Conservation (phyloP, 345 rosid genomes). For the Physaria fendleri region DNA sequence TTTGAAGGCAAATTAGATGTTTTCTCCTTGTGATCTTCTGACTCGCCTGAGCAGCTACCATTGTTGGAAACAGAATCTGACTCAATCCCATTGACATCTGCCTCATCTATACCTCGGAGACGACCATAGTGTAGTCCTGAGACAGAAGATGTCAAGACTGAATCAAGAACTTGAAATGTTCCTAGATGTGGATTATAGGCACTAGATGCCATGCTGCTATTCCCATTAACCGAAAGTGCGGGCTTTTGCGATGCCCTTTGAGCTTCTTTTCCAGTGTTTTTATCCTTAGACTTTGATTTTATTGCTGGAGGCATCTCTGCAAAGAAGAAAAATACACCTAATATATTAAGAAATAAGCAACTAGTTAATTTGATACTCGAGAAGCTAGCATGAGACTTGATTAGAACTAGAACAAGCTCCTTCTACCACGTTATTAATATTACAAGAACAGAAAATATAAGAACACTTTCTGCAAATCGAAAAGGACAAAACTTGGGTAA, state of each 20-base stretch:
- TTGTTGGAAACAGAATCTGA: conserved; percentile 79
- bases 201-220: conserved; percentile 47
- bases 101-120: conserved; percentile 63
- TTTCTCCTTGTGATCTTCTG: conserved; percentile 88
- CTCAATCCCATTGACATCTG: conserved; percentile 58
- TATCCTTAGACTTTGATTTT: conserved; percentile 61
- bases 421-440: too few relatives aligned
- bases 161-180: conserved; percentile 59
- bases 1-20: conserved; percentile 33
- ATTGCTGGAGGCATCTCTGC: conserved; percentile 61
- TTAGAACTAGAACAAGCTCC: background rate
- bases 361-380: background rate
- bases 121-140: conserved; percentile 47
- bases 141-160: conserved; percentile 36
- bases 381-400: background rate
- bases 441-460: background rate
- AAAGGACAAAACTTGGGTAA: too few relatives aligned
- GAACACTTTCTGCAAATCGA: too few relatives aligned
- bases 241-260: conserved; percentile 44
- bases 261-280: conserved; percentile 49
- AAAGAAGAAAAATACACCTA: conserved; percentile 27
- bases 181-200: conserved; percentile 69
- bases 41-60: conserved; percentile 91
- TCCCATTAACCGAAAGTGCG: conserved; percentile 31
- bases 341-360: conserved; percentile 9